phyloP scores from a whole-genome alignment of 73 alveolate genomes.

The Paramecium pentaurelia region DNA sequence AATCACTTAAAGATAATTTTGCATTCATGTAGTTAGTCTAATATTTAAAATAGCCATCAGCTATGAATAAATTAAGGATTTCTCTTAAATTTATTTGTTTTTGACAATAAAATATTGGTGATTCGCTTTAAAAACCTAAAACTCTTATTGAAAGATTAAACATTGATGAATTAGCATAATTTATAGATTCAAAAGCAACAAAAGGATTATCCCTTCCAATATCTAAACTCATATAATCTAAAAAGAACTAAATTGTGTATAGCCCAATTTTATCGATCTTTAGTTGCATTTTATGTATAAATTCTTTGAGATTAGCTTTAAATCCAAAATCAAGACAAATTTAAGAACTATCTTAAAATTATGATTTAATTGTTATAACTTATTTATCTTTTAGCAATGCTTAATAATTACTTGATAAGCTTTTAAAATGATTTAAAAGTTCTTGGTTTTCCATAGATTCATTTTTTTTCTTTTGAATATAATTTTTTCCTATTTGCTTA shows the following conservation, averaged over 20 bases:
- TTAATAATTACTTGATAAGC: background rate
- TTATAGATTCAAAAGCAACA: conserved; percentile 37
- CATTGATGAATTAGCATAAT: conserved; percentile 5
- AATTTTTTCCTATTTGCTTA: background rate
- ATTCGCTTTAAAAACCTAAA: background rate
- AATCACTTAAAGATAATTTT: conserved; percentile 39
- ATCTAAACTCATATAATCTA: background rate
- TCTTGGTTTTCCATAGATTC: conserved; percentile 24
- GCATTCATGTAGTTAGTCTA: conserved; percentile 61
- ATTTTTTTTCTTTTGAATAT: background rate
- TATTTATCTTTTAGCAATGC: background rate
- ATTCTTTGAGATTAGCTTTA: conserved; percentile 8
- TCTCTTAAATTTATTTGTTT: conserved; percentile 52
- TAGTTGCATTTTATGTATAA: conserved; percentile 26
- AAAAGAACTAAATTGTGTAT: background rate
- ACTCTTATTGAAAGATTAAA: conserved; percentile 26
- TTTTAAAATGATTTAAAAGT: background rate
- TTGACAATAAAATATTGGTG: conserved; percentile 22
- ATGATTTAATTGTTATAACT: background rate
- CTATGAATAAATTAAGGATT: conserved; percentile 42
- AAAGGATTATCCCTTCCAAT: conserved; percentile 8
- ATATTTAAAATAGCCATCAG: conserved; percentile 61
- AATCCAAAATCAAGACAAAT: background rate
- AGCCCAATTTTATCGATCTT: conserved; percentile 4
- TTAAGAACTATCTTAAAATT: background rate